Percentiles rank a stretch among this genome's conserved stretches.
Evolutionary conservation across 495 filamentous ascomycete genomes (phyloP).

Genomic region (Annulohypoxylon maeteangense): DNA sequence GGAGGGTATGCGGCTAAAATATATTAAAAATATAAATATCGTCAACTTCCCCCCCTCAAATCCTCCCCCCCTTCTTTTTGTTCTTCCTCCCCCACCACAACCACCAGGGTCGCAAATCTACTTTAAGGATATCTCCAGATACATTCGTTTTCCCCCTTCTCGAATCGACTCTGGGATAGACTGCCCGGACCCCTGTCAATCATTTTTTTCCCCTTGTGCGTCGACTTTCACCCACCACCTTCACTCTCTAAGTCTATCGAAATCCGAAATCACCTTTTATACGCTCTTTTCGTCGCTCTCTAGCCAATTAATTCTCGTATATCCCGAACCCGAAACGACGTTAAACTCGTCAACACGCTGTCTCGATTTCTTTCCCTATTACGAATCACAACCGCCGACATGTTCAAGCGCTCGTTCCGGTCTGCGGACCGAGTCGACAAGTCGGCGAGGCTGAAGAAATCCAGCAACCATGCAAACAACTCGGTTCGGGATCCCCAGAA

Average conservation of each 20-base stretch:
- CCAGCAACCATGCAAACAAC: conserved; percentile 38
- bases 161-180: conserved; percentile 53
- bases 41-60: conserved; percentile 49
- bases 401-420: conserved; percentile 88
- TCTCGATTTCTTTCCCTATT: conserved; percentile 45
- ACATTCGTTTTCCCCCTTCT: conserved; percentile 47
- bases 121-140: conserved; percentile 56
- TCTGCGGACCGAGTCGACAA: conserved; percentile 81
- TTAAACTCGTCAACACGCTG: conserved; percentile 46
- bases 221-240: conserved; percentile 49
- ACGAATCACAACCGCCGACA: conserved; percentile 57
- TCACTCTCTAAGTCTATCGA: conserved; percentile 46
- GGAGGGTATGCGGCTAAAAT: conserved; percentile 36
- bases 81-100: conserved; percentile 58
- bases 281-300: conserved; percentile 62
- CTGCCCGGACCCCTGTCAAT: conserved; percentile 63
- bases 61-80: conserved; percentile 44
- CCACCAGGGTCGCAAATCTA: conserved; percentile 63
- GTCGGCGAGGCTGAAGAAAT: conserved; percentile 78
- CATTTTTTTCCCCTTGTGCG: conserved; percentile 59
- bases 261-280: conserved; percentile 28
- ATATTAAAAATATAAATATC: conserved; percentile 55
- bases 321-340: conserved; percentile 37
- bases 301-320: conserved; percentile 47
- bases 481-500: conserved; percentile 76